Evolutionary conservation across 2,329 filamentous ascomycete genomes (phyloP).

Genomic region (Sporothrix pseudoabietina): DNA sequence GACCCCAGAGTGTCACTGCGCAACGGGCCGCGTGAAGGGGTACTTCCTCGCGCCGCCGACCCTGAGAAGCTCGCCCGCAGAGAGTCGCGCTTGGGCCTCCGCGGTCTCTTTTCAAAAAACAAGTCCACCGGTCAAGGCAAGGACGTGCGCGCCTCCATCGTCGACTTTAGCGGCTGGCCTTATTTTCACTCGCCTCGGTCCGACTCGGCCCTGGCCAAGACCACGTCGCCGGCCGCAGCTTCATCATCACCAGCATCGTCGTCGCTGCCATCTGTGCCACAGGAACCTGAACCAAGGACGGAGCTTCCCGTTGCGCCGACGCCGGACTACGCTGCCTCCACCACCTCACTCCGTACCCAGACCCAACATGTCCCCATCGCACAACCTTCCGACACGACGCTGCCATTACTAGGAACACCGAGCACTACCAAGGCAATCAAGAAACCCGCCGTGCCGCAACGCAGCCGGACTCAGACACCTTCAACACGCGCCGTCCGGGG

Average conservation of each 20-base stretch:
- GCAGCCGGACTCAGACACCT: conserved; percentile 34
- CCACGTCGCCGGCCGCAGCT: neutral
- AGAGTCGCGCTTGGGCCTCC: conserved; percentile 56
- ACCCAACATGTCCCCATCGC: neutral
- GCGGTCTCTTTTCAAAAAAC: conserved; percentile 49
- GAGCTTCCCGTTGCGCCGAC: conserved; percentile 19
- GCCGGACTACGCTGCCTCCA: neutral
- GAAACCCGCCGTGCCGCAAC: conserved; percentile 36
- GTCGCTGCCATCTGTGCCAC: neutral
- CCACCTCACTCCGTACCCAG: neutral
- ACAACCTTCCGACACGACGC: neutral
- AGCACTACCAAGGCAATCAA: conserved; percentile 36
- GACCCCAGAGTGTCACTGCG: conserved; percentile 49
- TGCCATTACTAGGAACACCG: neutral
- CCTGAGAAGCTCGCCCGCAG: conserved; percentile 47
- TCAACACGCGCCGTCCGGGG: conserved; percentile 37
- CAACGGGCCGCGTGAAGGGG: conserved; percentile 27
- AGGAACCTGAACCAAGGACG: neutral
- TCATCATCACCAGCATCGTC: neutral
- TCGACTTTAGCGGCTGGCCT: conserved; percentile 50
- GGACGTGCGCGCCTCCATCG: conserved; percentile 50
- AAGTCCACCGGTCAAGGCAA: conserved; percentile 35
- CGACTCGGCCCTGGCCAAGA: conserved; percentile 41
- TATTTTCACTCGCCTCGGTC: conserved; percentile 45
- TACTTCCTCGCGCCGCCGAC: conserved; percentile 31